These are phyloP conservation scores for Canavalia ensiformis DNA, from an alignment of 306 rosid species.

Conservation along the genomic window DNA sequence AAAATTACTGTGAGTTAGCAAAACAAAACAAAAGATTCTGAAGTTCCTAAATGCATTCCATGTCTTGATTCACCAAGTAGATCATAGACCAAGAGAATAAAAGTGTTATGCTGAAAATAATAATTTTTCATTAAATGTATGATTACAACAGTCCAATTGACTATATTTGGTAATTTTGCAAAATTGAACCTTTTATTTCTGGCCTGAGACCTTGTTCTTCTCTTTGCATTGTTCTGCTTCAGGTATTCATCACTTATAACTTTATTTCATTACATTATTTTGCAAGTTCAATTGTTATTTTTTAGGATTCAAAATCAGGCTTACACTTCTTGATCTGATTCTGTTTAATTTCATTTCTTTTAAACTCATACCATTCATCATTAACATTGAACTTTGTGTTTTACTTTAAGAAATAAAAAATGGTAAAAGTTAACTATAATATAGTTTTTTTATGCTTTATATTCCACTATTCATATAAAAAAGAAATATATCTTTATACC, in stretches of 20 bases:
- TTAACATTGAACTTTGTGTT: conserved; percentile 31
- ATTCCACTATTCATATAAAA: conserved; percentile 24
- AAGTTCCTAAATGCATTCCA: conserved; percentile 32
- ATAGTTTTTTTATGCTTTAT: conserved; percentile 37
- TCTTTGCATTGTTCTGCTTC: conserved; percentile 30
- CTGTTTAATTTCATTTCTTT: conserved; percentile 30
- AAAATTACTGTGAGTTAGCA: background rate
- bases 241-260: conserved; percentile 4
- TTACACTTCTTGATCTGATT: conserved; percentile 18
- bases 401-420: conserved; percentile 11
- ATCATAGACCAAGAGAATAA: background rate
- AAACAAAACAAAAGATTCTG: conserved; percentile 4
- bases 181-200: background rate
- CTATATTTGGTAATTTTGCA: conserved; percentile 14
- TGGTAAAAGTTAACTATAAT: conserved; percentile 4
- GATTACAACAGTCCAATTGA: background rate
- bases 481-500: conserved; percentile 38
- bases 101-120: conserved; percentile 2
- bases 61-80: conserved; percentile 16
- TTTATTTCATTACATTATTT: background rate
- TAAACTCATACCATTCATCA: background rate
- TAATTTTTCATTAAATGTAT: background rate
- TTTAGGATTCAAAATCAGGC: conserved; percentile 27
- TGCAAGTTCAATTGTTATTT: conserved; percentile 20
- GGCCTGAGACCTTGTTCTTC: conserved; percentile 12